Conservation (phyloP, 208 protist genomes). For the Leishmania arabica region DNA sequence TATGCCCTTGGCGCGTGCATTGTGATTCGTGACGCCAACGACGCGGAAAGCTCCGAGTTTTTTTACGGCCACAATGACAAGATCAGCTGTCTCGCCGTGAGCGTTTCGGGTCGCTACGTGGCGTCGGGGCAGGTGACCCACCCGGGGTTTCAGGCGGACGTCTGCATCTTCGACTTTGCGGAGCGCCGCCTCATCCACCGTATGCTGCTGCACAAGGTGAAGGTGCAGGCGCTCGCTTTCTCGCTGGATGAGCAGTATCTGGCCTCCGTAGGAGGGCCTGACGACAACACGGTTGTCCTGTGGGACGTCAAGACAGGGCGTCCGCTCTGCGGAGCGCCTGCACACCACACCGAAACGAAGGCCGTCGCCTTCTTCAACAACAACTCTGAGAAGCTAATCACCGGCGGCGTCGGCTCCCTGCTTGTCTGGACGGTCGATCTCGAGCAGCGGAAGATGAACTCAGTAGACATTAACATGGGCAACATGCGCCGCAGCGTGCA, state of each 20-base stretch:
- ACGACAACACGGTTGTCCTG: constrained; percentile 96
- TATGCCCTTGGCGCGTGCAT: constrained; percentile 95
- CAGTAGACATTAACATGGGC: constrained; percentile 91
- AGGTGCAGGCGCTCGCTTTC: constrained; percentile 94
- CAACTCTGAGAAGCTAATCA: constrained; percentile 86
- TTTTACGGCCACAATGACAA: constrained; percentile 95
- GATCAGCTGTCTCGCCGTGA: constrained; percentile 94
- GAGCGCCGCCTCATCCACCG: constrained; percentile 87
- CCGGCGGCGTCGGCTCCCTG: constrained; percentile 84
- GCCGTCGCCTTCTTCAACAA: constrained; percentile 90
- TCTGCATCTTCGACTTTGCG: constrained; percentile 93
- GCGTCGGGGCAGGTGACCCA: constrained; percentile 95
- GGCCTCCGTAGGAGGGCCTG: constrained; percentile 93
- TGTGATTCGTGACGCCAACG: constrained; percentile 87
- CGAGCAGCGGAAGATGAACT: constrained; percentile 86
- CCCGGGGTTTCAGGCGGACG: constrained; percentile 95
- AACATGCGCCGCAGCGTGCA: constrained; percentile 81
- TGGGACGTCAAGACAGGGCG: constrained; percentile 94
- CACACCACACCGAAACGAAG: constrained; percentile 79
- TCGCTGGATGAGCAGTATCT: constrained; percentile 93
- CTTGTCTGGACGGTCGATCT: constrained; percentile 94
- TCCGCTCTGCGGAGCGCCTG: constrained; percentile 88
- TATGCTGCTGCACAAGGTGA: constrained; percentile 95
- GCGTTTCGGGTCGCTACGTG: constrained; percentile 88
- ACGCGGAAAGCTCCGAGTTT: constrained; percentile 83